Base-by-base conservation (phyloP, 192 early-diverging fungal species). In the Gigaspora rosea region DNA sequence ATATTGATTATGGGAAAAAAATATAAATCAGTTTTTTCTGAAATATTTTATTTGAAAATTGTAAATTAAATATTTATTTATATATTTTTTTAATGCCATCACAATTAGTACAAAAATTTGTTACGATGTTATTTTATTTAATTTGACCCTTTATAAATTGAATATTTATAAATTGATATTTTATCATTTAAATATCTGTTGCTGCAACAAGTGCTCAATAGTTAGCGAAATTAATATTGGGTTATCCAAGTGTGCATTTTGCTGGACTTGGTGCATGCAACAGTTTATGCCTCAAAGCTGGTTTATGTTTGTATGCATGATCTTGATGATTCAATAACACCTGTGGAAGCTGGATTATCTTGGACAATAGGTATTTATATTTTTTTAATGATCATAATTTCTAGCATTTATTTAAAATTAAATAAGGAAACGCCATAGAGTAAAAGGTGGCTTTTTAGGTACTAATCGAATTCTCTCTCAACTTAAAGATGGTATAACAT, bases 231-330 rank as follows among this genome's bases (percentile, higher is more conserved):
- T 62, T 84, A 49, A 82, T 95, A 41, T 79, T 98, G 51, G 84
- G 79, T 36, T 83, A 92, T 75, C 87, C 91, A 11, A 89, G 86
- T 73, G 95, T 97, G 57, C 90, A 94, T 84, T 78, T 99, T 70
- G 97, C 97, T 56, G 97, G 97, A 56, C 85, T 99, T 33, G 97
- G 95, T 61, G 95, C 95, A 20, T 92, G 97, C 80, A 96, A 99
- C 85, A 91, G 89, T 77, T 88, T 99, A 80, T 90, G 97, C 65
- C 86, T 99, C 65, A 96, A 99, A 84, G 97, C 97, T 56, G 96
- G 97, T 16, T 83, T 99, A 71, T 99, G 97, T 82, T 86, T 99
- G 71, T 99, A 99, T 78, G 50, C 88, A 98, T 73, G 97, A 99
- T 80, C 81, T 99, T 56, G 92, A 97, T 87, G 95, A 97, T 11